A percentile compares a stretch with the other conserved stretches of the same genome.
phyloP scores from a whole-genome alignment of 495 filamentous ascomycete genomes.

The Neurospora africana region DNA sequence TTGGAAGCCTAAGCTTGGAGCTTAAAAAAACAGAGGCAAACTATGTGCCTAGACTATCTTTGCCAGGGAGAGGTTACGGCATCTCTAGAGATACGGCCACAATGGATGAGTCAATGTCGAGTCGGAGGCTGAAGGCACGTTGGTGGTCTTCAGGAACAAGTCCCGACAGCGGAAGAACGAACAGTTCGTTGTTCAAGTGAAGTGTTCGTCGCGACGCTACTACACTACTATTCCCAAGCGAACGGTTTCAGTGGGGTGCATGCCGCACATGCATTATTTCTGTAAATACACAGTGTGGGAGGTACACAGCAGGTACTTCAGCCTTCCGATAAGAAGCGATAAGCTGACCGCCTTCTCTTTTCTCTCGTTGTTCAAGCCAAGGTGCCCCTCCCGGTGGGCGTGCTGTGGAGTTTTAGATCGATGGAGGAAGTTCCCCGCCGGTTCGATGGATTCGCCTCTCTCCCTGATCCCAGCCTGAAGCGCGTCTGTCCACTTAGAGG shows the following conservation, averaged over 20 bases:
- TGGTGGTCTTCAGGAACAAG: not conserved
- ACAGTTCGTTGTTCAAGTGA: not conserved
- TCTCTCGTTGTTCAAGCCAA: not conserved
- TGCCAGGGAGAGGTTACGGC: not conserved
- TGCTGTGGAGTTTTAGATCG: not conserved
- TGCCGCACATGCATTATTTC: not conserved
- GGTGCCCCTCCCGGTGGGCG: not conserved
- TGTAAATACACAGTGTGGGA: not conserved
- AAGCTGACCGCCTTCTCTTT: not conserved
- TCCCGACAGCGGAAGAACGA: not conserved
- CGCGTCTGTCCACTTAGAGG: not conserved
- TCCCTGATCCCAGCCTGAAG: not conserved
- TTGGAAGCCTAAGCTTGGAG: constrained; percentile 46
- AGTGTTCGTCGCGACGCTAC: not conserved
- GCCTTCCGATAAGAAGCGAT: not conserved
- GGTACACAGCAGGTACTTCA: not conserved
- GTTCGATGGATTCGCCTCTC: not conserved
- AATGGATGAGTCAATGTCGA: not conserved
- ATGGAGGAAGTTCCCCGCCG: not conserved
- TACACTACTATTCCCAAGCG: not conserved
- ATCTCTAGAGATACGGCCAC: not conserved
- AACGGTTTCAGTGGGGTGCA: not conserved
- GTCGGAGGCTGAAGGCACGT: not conserved
- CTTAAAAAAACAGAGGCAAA: not conserved
- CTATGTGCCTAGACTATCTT: not conserved